These are phyloP conservation scores for Fimicolochytrium jonesii DNA, from an alignment of 192 early-diverging fungal species.

Conservation along the genomic window DNA sequence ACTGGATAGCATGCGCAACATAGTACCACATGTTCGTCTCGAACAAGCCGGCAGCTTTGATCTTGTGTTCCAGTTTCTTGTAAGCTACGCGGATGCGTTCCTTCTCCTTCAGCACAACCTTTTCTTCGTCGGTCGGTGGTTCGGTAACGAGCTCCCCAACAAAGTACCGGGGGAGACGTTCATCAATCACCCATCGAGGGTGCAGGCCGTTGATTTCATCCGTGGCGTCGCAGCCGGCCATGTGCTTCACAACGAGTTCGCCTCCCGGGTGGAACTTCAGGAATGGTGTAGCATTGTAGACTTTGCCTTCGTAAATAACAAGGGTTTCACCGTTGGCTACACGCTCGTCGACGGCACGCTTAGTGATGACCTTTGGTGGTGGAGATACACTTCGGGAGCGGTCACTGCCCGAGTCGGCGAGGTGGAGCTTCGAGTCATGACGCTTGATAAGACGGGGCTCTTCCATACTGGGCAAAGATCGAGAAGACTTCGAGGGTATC, in stretches of 20 bases:
- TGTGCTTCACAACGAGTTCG: constrained; percentile 79
- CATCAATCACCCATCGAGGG: constrained; percentile 71
- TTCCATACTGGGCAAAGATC: too few relatives aligned
- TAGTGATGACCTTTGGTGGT: constrained; percentile 8
- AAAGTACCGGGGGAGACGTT: constrained; percentile 73
- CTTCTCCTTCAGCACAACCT: neutral
- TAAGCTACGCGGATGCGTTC: constrained; percentile 45
- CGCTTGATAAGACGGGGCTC: too few relatives aligned
- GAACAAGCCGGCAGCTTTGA: constrained; percentile 63
- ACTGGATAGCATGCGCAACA: constrained; percentile 12
- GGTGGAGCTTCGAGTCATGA: too few relatives aligned
- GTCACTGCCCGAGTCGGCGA: too few relatives aligned
- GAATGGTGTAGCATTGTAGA: constrained; percentile 78
- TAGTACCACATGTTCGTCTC: constrained; percentile 56
- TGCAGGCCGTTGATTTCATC: constrained; percentile 85
- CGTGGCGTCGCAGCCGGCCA: constrained; percentile 80
- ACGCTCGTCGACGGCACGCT: constrained; percentile 9
- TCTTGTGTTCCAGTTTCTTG: constrained; percentile 59
- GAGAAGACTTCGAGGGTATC: too few relatives aligned
- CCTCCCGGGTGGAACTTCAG: constrained; percentile 86
- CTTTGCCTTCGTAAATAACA: constrained; percentile 79
- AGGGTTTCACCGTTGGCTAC: constrained; percentile 52
- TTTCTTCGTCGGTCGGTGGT: constrained; percentile 7
- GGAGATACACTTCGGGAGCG: too few relatives aligned
- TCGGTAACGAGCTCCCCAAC: constrained; percentile 62